Conservation (phyloP, 257 asterid genomes). For the Salvia splendens region DNA sequence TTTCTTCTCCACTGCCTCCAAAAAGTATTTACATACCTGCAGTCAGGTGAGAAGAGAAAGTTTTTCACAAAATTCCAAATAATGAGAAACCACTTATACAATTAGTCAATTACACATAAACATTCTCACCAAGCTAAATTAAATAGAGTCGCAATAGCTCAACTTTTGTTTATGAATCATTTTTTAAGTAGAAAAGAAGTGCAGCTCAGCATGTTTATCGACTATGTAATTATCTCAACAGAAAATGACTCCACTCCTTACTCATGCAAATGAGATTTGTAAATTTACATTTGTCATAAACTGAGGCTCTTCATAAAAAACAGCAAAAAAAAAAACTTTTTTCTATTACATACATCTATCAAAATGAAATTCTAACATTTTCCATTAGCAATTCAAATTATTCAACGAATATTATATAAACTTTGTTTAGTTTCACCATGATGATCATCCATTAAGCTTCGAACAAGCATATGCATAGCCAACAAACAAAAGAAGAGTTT, state of each 20-base stretch:
- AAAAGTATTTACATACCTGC: slow-evolving; percentile 83
- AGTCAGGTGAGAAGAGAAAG: slow-evolving; percentile 23
- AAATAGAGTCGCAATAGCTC: background rate
- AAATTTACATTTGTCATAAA: background rate
- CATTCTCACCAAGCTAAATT: slow-evolving; percentile 1
- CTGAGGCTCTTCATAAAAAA: background rate
- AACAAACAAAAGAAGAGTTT: background rate
- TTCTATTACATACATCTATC: background rate
- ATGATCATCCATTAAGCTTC: background rate
- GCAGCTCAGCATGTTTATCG: slow-evolving; percentile 1
- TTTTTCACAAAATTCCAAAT: background rate
- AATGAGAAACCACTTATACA: slow-evolving; percentile 3
- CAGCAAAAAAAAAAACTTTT: background rate
- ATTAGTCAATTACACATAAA: background rate
- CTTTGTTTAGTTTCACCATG: slow-evolving; percentile 20
- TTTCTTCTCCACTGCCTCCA: slow-evolving; percentile 98
- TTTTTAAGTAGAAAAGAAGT: background rate
- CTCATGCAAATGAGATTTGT: background rate
- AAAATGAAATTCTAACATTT: background rate
- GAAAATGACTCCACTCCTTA: slow-evolving; percentile 14
- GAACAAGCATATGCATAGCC: background rate
- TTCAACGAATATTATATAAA: slow-evolving; percentile 5
- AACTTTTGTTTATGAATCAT: background rate
- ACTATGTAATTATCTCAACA: background rate
- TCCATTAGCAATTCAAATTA: background rate